Percentiles rank a stretch among this genome's conserved stretches.
phyloP scores from a whole-genome alignment of 768 basidiomycete species.

The Pleurotus salmoneostramineus region DNA sequence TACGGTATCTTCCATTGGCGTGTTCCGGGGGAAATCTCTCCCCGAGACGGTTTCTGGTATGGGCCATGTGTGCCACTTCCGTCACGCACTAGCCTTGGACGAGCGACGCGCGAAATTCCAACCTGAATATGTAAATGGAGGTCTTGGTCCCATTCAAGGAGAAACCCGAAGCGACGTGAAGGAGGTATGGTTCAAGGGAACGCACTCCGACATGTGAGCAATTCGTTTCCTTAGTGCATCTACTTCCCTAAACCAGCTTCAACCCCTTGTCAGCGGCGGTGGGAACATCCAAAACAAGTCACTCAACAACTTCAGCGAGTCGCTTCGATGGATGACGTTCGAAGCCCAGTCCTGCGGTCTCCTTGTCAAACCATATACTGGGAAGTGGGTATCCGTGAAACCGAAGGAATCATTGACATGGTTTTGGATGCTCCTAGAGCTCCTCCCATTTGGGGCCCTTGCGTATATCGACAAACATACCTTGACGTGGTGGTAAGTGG shows the following conservation, averaged over 20 bases:
- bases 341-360: conserved; percentile 17
- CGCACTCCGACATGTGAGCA: conserved; percentile 16
- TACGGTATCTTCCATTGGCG: conserved; percentile 20
- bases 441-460: background rate
- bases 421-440: conserved; percentile 15
- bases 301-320: conserved; percentile 15
- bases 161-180: conserved; percentile 3
- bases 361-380: conserved; percentile 1
- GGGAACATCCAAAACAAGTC: conserved; percentile 14
- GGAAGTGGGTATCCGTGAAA: conserved; percentile 3
- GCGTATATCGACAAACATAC: background rate
- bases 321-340: conserved; percentile 15
- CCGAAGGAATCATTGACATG: conserved; percentile 12
- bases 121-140: conserved; percentile 21
- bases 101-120: conserved; percentile 24
- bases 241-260: too few species aligned
- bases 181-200: too few species aligned
- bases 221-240: too few species aligned
- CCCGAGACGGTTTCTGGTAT: conserved; percentile 14
- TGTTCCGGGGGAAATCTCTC: conserved; percentile 11
- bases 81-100: conserved; percentile 21
- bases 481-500: background rate
- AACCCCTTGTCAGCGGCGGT: conserved; percentile 11
- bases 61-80: conserved; percentile 26
- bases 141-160: background rate